A percentile compares a stretch with the other conserved stretches of the same genome.
Conservation (phyloP, 2,329 filamentous ascomycete species). For the Alternaria arbusti region DNA sequence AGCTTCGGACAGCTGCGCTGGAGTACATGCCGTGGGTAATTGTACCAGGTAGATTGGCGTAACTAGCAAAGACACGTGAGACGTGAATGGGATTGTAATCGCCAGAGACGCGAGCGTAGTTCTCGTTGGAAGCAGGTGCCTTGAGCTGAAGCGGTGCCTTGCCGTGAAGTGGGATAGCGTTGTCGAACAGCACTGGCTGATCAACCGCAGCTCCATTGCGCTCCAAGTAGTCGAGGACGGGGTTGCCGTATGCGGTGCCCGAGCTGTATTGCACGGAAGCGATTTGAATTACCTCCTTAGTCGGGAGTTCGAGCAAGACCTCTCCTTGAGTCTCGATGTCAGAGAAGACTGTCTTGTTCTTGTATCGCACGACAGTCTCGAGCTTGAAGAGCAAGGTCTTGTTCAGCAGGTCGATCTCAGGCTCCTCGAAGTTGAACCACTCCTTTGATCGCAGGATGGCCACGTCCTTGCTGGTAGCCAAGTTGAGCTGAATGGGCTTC, state of each 20-base stretch:
- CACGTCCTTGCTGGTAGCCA: constrained; percentile 87
- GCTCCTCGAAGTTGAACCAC: constrained; percentile 90
- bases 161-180: constrained; percentile 92
- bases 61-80: constrained; percentile 93
- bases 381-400: constrained; percentile 97
- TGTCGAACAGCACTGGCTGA: constrained; percentile 96
- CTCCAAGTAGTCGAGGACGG: constrained; percentile 93
- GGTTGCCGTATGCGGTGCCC: constrained; percentile 90
- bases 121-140: constrained; percentile 95
- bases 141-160: constrained; percentile 87
- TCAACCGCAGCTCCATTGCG: constrained; percentile 91
- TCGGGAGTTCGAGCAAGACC: constrained; percentile 90
- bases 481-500: constrained; percentile 90
- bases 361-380: constrained; percentile 88
- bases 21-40: constrained; percentile 99
- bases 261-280: constrained; percentile 97
- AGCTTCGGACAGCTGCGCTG: constrained; percentile 90
- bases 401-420: constrained; percentile 84
- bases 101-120: constrained; percentile 94
- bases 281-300: constrained; percentile 96
- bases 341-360: constrained; percentile 92
- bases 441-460: constrained; percentile 95
- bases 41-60: constrained; percentile 92
- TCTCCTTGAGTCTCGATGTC: constrained; percentile 90
- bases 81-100: constrained; percentile 99